A percentile compares a stretch with the other conserved stretches of the same genome.
Conservation (phyloP, 2,329 filamentous ascomycete species). For the Didymella pinodella region DNA sequence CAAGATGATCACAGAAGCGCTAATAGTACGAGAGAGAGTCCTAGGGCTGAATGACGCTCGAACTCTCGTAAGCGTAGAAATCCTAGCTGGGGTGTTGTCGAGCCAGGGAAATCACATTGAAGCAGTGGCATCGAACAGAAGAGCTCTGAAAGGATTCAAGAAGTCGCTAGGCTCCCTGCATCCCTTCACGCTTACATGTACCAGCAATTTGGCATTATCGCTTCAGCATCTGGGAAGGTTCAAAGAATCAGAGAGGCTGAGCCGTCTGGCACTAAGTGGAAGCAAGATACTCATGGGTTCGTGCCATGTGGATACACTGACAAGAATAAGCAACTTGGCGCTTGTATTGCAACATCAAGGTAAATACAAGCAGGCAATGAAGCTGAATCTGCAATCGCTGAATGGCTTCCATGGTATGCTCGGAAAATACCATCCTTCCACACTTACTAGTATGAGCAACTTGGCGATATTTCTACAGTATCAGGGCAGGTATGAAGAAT, state of each 20-base stretch:
- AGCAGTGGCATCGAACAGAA: neutral
- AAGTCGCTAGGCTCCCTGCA: neutral
- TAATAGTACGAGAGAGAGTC: neutral
- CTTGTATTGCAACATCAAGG: neutral
- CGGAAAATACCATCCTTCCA: neutral
- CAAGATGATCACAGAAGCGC: neutral
- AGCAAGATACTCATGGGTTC: neutral
- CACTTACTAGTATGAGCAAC: conserved; percentile 1
- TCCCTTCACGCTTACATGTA: neutral
- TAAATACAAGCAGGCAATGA: neutral
- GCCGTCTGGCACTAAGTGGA: neutral
- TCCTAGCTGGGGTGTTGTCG: neutral
- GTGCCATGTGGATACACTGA: neutral
- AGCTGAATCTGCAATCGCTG: neutral
- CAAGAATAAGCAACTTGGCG: neutral
- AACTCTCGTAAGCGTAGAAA: neutral
- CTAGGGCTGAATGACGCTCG: neutral
- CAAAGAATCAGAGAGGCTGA: neutral
- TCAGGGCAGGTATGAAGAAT: neutral
- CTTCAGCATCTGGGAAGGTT: neutral
- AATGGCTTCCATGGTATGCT: neutral
- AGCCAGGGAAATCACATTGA: neutral
- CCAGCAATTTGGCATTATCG: neutral
- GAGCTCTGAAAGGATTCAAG: neutral
- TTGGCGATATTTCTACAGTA: neutral